Evolutionary conservation across 148 eudicot genomes (phyloP), one percentile per base, ranked within the genome.

Genomic region (Chenopodium album): DNA sequence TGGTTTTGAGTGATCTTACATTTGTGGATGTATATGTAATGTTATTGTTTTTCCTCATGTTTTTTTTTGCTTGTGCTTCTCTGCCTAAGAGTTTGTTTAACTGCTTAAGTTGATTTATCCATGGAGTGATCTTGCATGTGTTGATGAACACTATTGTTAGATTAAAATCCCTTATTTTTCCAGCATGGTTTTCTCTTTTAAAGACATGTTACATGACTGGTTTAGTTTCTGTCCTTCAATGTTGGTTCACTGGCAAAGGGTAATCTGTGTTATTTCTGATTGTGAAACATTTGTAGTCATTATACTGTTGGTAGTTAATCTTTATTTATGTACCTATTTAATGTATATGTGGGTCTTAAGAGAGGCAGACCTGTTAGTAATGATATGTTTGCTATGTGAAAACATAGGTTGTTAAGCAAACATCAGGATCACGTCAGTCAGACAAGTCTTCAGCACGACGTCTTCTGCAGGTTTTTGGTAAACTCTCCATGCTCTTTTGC

Each of bases 391-490:
- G 41, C 76, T 46, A 29, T 16, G 32, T 78, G 69, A 56, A 48
- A 81, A 13, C 85, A 71, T 84, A 94, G 98, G 92, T 79, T 62
- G 76, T 84, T 75, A 92, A 89, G 88, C 91, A 85, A 76, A 84
- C 91, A 34, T 85, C 94, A 74, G 89, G 86, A 75, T 89, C 90
- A 79, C 90, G 93, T 79, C 92, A 88, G 71, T 75, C 86, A 31
- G 98, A 92, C 81, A 96, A 86, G 84, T 81, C 84, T 78, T 84
- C 91, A 26, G 74, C 95, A 37, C 84, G 83, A 47, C 90, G 97
- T 77, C 90, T 94, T 85, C 97, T 96, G 77, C 99, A 94, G 89
- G 88, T 97, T 82, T 83, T 90, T 79, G 99, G 99, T 97, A 92
- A 83, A 66, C 68, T 7, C n/a, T 54, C 59, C 79, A 52, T 78